These are phyloP conservation scores for Lineolata rhizophorae DNA, from an alignment of 495 filamentous ascomycete genomes.

Conservation along the genomic window DNA sequence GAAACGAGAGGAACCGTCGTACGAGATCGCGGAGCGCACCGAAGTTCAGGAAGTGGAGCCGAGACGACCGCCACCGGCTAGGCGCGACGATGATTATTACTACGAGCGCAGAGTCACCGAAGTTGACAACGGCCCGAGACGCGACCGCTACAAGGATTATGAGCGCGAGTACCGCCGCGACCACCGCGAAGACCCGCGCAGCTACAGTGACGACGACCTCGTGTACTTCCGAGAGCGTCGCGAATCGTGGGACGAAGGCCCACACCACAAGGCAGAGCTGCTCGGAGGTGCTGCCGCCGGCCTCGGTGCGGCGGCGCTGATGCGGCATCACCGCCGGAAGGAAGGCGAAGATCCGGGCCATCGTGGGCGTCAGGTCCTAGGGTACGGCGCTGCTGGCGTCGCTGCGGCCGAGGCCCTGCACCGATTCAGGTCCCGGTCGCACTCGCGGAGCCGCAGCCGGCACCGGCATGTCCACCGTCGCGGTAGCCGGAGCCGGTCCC, in stretches of 20 bases:
- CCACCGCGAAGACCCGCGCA: slow-evolving; percentile 20
- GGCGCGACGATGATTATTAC: slow-evolving; percentile 38
- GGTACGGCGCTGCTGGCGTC: slow-evolving; percentile 63
- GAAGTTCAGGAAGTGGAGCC: slow-evolving; percentile 18
- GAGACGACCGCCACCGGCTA: neutral
- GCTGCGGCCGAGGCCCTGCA: slow-evolving; percentile 57
- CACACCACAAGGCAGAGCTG: slow-evolving; percentile 56
- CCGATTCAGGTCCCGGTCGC: slow-evolving; percentile 35
- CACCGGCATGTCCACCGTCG: slow-evolving; percentile 3
- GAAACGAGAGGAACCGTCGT: slow-evolving; percentile 34
- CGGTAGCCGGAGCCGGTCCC: slow-evolving; percentile 22
- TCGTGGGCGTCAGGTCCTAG: slow-evolving; percentile 51
- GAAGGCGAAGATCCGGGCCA: slow-evolving; percentile 34
- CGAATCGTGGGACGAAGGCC: slow-evolving; percentile 33
- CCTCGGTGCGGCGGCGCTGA: slow-evolving; percentile 48
- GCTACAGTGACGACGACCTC: slow-evolving; percentile 41
- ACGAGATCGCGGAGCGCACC: slow-evolving; percentile 40
- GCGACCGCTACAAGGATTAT: slow-evolving; percentile 21
- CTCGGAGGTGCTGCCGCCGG: slow-evolving; percentile 72
- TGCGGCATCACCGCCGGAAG: slow-evolving; percentile 43
- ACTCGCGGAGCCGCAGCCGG: slow-evolving; percentile 17
- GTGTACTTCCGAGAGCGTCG: slow-evolving; percentile 30
- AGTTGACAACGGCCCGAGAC: slow-evolving; percentile 13
- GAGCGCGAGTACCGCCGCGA: slow-evolving; percentile 29
- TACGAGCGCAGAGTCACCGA: slow-evolving; percentile 38